Evolutionary conservation across 192 early-diverging fungal genomes (phyloP).

Genomic region (Gigaspora rosea): DNA sequence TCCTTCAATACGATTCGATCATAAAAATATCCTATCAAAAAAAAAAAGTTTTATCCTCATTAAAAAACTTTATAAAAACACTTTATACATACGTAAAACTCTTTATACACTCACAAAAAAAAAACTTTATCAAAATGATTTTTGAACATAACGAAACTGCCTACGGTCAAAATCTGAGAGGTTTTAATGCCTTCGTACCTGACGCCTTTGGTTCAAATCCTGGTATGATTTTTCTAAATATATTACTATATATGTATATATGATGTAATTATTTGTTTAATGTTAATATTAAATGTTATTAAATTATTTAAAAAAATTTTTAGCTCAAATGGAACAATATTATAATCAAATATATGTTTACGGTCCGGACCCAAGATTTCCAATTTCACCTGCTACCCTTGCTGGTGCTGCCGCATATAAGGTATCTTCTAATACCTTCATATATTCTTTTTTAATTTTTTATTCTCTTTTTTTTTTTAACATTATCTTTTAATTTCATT

Average conservation of each 20-base stretch:
- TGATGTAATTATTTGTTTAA: no score
- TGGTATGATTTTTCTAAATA: neutral
- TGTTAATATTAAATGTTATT: neutral
- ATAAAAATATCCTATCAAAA: no score
- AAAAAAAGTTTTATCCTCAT: no score
- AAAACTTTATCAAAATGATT: neutral
- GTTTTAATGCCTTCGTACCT: conserved; percentile 22
- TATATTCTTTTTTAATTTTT: neutral
- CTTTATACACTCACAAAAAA: no score
- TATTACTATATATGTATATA: neutral
- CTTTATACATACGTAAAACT: no score
- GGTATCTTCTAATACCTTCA: neutral
- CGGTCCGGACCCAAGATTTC: conserved; percentile 24
- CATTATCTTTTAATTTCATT: neutral
- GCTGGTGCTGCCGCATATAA: conserved; percentile 32
- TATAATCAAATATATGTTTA: conserved; percentile 10
- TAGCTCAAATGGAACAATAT: conserved; percentile 31
- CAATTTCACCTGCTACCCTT: conserved; percentile 19
- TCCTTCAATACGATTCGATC: no score
- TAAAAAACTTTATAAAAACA: no score
- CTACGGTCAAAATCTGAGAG: conserved; percentile 23
- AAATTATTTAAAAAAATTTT: neutral
- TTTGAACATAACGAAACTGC: conserved; percentile 31
- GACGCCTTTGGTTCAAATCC: conserved; percentile 28
- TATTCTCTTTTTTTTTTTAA: neutral